phyloP scores from a whole-genome alignment of 495 filamentous ascomycete genomes.

The Darksidea phi region DNA sequence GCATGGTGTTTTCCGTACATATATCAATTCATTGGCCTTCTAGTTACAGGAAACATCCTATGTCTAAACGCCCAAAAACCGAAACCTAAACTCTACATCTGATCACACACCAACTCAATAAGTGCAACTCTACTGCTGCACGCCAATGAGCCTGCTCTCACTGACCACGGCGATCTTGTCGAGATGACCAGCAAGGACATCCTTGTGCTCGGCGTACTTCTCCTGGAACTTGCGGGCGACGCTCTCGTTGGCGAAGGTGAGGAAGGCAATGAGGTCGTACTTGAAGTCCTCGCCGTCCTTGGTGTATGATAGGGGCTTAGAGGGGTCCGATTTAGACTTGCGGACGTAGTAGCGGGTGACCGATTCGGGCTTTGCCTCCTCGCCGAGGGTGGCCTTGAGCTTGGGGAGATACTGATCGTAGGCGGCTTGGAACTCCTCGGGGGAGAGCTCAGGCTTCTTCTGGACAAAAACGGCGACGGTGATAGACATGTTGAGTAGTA shows the following conservation, averaged over 20 bases:
- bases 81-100: too few relatives aligned
- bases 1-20: too few relatives aligned
- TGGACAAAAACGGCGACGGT: slow-evolving; percentile 15
- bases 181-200: not conserved
- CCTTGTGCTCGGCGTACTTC: slow-evolving; percentile 11
- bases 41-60: too few relatives aligned
- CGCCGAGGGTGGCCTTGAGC: not conserved
- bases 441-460: slow-evolving; percentile 6
- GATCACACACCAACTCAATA: too few relatives aligned
- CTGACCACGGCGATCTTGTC: not conserved
- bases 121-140: not conserved
- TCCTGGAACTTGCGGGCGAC: slow-evolving; percentile 1
- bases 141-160: slow-evolving; percentile 9
- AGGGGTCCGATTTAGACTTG: slow-evolving; percentile 3
- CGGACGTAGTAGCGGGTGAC: slow-evolving; percentile 11
- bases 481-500: slow-evolving; percentile 6
- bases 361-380: not conserved
- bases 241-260: slow-evolving; percentile 5
- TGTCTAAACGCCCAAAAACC: too few relatives aligned
- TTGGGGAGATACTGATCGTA: slow-evolving; percentile 3
- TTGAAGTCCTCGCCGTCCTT: slow-evolving; percentile 3
- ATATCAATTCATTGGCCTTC: too few relatives aligned
- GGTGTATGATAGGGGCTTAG: slow-evolving; percentile 3
- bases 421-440: slow-evolving; percentile 2
- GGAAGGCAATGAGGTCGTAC: slow-evolving; percentile 15